phyloP scores from a whole-genome alignment of 169 alveolate species.

The Eimeria brunetti region DNA sequence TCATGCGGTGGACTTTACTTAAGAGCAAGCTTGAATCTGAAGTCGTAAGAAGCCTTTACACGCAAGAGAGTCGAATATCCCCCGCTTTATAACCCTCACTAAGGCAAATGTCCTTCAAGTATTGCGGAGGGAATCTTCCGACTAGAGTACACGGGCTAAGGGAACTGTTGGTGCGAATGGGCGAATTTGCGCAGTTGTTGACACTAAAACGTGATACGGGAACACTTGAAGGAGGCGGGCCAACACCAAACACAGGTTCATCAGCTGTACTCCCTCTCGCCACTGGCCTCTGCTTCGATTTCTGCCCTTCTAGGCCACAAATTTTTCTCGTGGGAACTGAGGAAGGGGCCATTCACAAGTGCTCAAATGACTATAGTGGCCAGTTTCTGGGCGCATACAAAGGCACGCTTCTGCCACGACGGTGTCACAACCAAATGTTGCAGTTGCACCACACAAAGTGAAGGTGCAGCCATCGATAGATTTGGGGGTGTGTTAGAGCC shows the following conservation, averaged over 20 bases:
- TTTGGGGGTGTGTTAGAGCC: background rate
- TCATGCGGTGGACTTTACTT: constrained; percentile 95
- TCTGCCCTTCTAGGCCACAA: constrained; percentile 88
- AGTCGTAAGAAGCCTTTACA: constrained; percentile 84
- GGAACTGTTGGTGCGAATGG: background rate
- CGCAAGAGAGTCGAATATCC: background rate
- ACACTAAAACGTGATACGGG: constrained; percentile 70
- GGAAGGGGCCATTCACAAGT: constrained; percentile 96
- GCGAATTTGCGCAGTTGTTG: constrained; percentile 17
- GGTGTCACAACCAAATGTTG: background rate
- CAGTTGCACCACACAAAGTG: background rate
- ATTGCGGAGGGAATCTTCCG: background rate
- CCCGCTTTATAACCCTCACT: background rate
- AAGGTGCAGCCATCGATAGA: background rate
- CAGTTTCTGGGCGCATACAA: constrained; percentile 94
- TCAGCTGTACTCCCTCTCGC: constrained; percentile 69
- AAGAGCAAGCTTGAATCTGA: constrained; percentile 96
- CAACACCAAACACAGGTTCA: constrained; percentile 37
- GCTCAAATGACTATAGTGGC: constrained; percentile 95
- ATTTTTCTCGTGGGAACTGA: constrained; percentile 96
- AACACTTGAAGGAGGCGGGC: constrained; percentile 21
- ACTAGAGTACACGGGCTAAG: background rate
- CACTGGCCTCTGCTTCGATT: constrained; percentile 95
- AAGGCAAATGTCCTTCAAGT: background rate
- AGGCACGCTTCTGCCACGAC: constrained; percentile 84